These are phyloP conservation scores for Candida sanyaensis DNA, from an alignment of 1,139 yeast species.

Conservation along the genomic window DNA sequence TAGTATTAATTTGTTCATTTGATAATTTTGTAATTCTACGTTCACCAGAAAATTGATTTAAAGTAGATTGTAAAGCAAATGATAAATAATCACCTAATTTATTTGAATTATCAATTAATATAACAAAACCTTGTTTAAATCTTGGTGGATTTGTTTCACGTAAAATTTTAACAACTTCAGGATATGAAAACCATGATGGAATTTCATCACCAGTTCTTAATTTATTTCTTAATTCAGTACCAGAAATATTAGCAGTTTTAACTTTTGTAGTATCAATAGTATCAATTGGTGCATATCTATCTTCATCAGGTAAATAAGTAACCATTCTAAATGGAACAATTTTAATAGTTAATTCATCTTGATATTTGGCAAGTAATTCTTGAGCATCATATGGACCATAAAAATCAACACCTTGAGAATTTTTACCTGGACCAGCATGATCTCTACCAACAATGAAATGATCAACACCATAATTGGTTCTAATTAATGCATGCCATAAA, in stretches of 20 bases:
- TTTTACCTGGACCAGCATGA: slow-evolving; percentile 96
- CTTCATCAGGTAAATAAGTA: slow-evolving; percentile 93
- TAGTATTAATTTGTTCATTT: slow-evolving; percentile 42
- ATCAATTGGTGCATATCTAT: slow-evolving; percentile 93
- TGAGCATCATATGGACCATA: slow-evolving; percentile 98
- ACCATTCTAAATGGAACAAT: slow-evolving; percentile 98
- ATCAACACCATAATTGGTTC: slow-evolving; percentile 95
- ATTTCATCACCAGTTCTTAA: slow-evolving; percentile 84
- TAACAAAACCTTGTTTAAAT: slow-evolving; percentile 81
- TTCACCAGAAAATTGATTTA: slow-evolving; percentile 86
- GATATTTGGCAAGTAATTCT: slow-evolving; percentile 74
- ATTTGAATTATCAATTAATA: slow-evolving; percentile 56
- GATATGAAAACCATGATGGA: slow-evolving; percentile 97
- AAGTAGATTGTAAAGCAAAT: slow-evolving; percentile 83
- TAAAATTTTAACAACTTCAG: slow-evolving; percentile 89
- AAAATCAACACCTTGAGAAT: slow-evolving; percentile 91
- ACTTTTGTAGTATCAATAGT: slow-evolving; percentile 74
- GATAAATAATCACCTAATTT: slow-evolving; percentile 57
- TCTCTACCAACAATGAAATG: slow-evolving; percentile 98
- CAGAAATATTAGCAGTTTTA: slow-evolving; percentile 88
- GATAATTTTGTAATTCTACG: slow-evolving; percentile 76
- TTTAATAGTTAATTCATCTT: slow-evolving; percentile 78
- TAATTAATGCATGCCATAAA: slow-evolving; percentile 95
- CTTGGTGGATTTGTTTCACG: slow-evolving; percentile 96
- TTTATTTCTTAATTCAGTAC: slow-evolving; percentile 90